Evolutionary conservation across 1,284 basidiomycete species (phyloP).

Genomic region (Cryptococcus hybrid): DNA sequence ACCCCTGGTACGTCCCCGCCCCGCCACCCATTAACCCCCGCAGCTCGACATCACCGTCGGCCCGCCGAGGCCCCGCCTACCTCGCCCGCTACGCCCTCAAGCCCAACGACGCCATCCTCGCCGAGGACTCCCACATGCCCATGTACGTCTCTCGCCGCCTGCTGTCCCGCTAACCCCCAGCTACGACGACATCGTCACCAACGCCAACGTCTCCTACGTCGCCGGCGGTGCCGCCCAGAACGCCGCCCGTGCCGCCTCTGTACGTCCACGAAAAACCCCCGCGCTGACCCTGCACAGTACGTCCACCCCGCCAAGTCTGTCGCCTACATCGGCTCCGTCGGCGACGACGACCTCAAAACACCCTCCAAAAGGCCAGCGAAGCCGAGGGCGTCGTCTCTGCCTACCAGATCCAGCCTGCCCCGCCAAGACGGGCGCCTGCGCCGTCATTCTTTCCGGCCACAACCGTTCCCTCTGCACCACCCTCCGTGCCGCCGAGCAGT

Average conservation of each 20-base stretch:
- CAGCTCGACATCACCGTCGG: constrained; percentile 80
- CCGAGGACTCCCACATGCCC: constrained; percentile 79
- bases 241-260: constrained; percentile 90
- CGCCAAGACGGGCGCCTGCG: constrained; percentile 93
- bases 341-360: constrained; percentile 88
- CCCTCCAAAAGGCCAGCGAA: constrained; percentile 88
- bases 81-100: constrained; percentile 90
- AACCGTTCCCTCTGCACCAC: constrained; percentile 92
- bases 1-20: constrained; percentile 57
- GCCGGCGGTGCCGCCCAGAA: constrained; percentile 98
- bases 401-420: constrained; percentile 77
- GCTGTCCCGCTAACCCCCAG: constrained; percentile 50
- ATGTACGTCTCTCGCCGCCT: constrained; percentile 58
- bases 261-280: constrained; percentile 55
- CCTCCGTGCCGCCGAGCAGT: constrained; percentile 85
- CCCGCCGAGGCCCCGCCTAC: constrained; percentile 65
- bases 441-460: constrained; percentile 92
- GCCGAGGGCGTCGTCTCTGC: constrained; percentile 86
- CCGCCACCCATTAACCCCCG: neutral
- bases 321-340: constrained; percentile 93
- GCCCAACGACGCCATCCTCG: constrained; percentile 95
- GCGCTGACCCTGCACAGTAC: constrained; percentile 59
- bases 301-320: constrained; percentile 87
- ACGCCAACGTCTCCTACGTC: constrained; percentile 81
- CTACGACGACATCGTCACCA: constrained; percentile 82